Evolutionary conservation across 73 alveolate species (phyloP), one percentile per base, ranked within the genome.

Genomic region (Symbiodinium pilosum): DNA sequence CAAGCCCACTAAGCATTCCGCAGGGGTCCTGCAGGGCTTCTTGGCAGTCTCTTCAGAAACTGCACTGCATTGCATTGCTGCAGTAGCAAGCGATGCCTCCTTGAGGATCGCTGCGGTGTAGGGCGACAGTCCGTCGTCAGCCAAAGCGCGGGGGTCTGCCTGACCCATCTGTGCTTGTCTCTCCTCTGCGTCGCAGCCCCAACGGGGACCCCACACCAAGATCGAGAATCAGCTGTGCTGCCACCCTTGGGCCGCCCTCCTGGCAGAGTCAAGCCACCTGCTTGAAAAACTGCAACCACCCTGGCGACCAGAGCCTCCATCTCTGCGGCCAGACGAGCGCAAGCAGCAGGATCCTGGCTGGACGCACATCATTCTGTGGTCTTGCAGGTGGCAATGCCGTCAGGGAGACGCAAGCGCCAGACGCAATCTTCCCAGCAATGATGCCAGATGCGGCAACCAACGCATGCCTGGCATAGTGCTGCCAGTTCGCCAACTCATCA

Each of bases 71-170:
- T n/a, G n/a, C n/a, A n/a, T n/a, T n/a, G n/a, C n/a, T n/a, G n/a
- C n/a, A 54, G 24, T 83, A 20, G 14, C 21, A 11, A 64, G 8
- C 14, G 36, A 42, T 21, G 85, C 93, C 93, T 86, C 93, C 56
- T 73, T 38, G 51, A 86, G 51, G 42, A 86, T 86, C 32, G 93
- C 93, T 5, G 93, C 93, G 3, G 93, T 86, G 68, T 47, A 86
- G 54, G 93, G 93, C n/a, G 93, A 86, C 40, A 86, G 51, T 12
- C 93, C 93, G 39, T 86, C 93, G 21, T 86, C 93, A 4, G 93
- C 81, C 38, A 86, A 56, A 38, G 93, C 93, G 16, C 93, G 93
- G 21, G 93, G 93, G 38, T 86, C 93, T 12, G 93, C 93, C 93
- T 86, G 34, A 51, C 32, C 77, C 32, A 36, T 36, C n/a, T n/a